Evolutionary conservation across 345 rosid genomes (phyloP).

Genomic region (Microcos paniculata): DNA sequence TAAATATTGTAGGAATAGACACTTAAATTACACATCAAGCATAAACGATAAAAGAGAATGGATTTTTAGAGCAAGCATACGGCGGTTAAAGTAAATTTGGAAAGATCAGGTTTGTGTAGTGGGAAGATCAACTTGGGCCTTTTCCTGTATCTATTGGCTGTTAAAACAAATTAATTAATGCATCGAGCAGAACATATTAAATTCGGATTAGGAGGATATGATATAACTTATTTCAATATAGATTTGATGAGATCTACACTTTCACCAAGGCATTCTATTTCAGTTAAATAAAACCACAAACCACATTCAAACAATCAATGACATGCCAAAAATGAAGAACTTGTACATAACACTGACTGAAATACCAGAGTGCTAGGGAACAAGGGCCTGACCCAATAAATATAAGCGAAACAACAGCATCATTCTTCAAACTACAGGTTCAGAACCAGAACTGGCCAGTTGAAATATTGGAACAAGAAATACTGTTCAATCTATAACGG

Average conservation of each 20-base stretch:
- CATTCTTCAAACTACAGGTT: not conserved
- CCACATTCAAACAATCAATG: not conserved
- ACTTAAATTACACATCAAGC: not conserved
- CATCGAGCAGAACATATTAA: not conserved
- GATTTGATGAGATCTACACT: not conserved
- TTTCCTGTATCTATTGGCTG: not conserved
- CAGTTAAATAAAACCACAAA: not conserved
- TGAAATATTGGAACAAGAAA: not conserved
- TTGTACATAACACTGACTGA: not conserved
- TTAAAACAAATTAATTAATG: not conserved
- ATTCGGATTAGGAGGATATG: not conserved
- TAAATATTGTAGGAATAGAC: conserved; percentile 20
- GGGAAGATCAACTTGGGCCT: not conserved
- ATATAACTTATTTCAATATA: not conserved
- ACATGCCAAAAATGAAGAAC: not conserved
- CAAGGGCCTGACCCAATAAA: not conserved
- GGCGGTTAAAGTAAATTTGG: not conserved
- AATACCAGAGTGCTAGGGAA: not conserved
- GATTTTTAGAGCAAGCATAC: not conserved
- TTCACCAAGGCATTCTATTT: not conserved
- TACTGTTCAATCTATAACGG: not conserved
- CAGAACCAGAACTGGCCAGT: not conserved
- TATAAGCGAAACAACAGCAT: not conserved
- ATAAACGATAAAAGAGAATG: not conserved
- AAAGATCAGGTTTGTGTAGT: not conserved